A percentile compares a stretch with the other conserved stretches of the same genome.
Evolutionary conservation across 2,329 filamentous ascomycete genomes (phyloP).

Genomic region (Whalleya microplaca): DNA sequence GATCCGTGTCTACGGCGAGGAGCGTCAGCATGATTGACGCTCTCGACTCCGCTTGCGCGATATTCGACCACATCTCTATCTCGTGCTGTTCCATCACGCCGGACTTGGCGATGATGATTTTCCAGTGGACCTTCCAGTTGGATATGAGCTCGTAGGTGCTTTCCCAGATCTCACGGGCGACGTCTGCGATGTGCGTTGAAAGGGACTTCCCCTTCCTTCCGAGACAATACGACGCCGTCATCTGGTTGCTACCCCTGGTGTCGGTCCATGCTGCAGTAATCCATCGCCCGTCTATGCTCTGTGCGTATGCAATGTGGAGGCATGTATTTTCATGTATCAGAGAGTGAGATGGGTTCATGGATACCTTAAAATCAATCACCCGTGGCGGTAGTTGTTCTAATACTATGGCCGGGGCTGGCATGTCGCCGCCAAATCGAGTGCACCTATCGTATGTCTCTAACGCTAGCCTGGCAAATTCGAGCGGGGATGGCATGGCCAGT

Average conservation of each 20-base stretch:
- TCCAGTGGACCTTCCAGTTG: conserved; percentile 73
- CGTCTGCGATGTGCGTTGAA: conserved; percentile 59
- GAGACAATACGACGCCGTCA: conserved; percentile 74
- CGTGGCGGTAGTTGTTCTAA: conserved; percentile 73
- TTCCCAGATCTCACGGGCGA: conserved; percentile 78
- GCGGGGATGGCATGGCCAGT: conserved; percentile 64
- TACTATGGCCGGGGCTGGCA: conserved; percentile 71
- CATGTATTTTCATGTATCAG: conserved; percentile 78
- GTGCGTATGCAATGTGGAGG: conserved; percentile 79
- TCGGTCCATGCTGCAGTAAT: conserved; percentile 82
- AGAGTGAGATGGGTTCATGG: conserved; percentile 68
- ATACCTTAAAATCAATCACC: conserved; percentile 75
- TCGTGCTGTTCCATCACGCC: conserved; percentile 70
- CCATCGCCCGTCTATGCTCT: conserved; percentile 78
- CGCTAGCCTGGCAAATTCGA: conserved; percentile 65
- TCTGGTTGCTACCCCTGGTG: conserved; percentile 73
- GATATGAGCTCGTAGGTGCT: conserved; percentile 76
- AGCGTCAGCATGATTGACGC: conserved; percentile 60
- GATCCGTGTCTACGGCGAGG: conserved; percentile 67
- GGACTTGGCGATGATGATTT: conserved; percentile 74
- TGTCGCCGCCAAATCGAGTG: conserved; percentile 57
- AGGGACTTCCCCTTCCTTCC: conserved; percentile 58
- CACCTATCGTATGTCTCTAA: conserved; percentile 81
- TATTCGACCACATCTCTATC: conserved; percentile 59
- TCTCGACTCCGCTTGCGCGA: conserved; percentile 56